These are phyloP conservation scores for Lichtheimia hyalospora DNA, from an alignment of 371 early-diverging fungal genomes.

Conservation along the genomic window DNA sequence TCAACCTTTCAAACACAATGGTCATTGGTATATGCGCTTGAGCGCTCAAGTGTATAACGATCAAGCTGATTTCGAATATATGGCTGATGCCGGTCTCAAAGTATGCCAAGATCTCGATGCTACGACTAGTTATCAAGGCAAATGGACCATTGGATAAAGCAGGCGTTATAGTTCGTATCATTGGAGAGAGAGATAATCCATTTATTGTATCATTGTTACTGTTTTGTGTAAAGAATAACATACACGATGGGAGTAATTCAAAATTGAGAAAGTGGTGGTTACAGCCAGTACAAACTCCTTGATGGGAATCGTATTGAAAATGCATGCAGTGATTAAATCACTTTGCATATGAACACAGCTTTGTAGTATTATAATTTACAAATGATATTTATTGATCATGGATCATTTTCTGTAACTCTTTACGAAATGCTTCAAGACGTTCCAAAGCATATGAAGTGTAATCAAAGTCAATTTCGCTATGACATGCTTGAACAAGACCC, in stretches of 20 bases:
- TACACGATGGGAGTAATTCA: too few species aligned
- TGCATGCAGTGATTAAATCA: too few species aligned
- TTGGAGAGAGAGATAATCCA: too few species aligned
- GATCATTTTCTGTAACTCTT: constrained; percentile 14
- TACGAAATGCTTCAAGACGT: constrained; percentile 54
- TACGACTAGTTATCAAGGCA: constrained; percentile 9
- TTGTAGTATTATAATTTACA: too few species aligned
- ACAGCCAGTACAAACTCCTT: too few species aligned
- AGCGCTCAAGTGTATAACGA: constrained; percentile 64
- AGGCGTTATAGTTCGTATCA: too few species aligned
- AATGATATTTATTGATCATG: too few species aligned
- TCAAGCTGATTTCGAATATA: constrained; percentile 49
- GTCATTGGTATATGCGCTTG: constrained; percentile 53
- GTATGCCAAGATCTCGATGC: constrained; percentile 26
- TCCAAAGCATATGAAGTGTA: constrained; percentile 74
- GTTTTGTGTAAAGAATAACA: too few species aligned
- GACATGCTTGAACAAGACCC: constrained; percentile 77
- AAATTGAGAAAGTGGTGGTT: too few species aligned
- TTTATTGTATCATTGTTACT: too few species aligned
- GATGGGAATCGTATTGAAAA: too few species aligned
- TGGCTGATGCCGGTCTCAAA: constrained; percentile 43
- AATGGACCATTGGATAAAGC: not conserved
- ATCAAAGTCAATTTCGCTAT: constrained; percentile 83
- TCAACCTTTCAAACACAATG: constrained; percentile 47
- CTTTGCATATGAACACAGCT: too few species aligned